phyloP scores from a whole-genome alignment of 139 green algal species.

The Chlorella ohadii region DNA sequence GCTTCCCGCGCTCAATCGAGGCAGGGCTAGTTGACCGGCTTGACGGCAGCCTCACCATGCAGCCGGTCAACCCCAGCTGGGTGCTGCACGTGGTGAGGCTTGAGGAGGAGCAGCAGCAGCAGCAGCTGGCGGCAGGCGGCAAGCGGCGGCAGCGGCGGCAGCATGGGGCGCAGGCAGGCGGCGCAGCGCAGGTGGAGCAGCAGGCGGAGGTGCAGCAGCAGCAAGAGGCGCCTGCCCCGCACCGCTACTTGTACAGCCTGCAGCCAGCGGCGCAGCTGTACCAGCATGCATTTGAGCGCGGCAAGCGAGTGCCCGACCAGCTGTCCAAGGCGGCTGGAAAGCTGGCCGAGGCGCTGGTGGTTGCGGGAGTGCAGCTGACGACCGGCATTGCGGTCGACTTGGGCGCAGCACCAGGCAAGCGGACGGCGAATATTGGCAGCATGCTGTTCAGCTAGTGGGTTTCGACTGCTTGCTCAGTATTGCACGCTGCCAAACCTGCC shows the following conservation, averaged over 20 bases:
- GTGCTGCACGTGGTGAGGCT: conserved; percentile 14
- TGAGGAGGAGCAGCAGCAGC: neutral
- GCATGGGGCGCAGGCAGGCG: neutral
- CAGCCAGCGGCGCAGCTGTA: conserved; percentile 4
- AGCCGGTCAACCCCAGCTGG: conserved; percentile 15
- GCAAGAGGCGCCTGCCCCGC: neutral
- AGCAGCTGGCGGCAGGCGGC: neutral
- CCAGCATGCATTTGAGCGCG: neutral
- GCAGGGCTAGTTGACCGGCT: conserved; percentile 9
- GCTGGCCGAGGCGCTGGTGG: conserved; percentile 23
- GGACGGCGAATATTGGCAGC: no score
- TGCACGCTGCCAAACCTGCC: no score
- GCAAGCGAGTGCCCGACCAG: conserved; percentile 22
- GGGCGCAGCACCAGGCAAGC: conserved; percentile 13
- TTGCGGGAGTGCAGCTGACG: neutral
- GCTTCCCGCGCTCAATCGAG: neutral
- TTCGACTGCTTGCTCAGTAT: no score
- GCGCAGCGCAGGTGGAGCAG: neutral
- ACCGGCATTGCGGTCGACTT: neutral
- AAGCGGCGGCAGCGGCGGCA: neutral
- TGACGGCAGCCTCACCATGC: neutral
- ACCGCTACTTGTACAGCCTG: conserved; percentile 18
- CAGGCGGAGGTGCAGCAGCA: neutral
- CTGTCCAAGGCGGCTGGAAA: conserved; percentile 24
- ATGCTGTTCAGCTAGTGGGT: no score